Evolutionary conservation across 169 alveolate species (phyloP), one percentile per base, ranked within the genome.

Genomic region (Plasmodium sp.): DNA sequence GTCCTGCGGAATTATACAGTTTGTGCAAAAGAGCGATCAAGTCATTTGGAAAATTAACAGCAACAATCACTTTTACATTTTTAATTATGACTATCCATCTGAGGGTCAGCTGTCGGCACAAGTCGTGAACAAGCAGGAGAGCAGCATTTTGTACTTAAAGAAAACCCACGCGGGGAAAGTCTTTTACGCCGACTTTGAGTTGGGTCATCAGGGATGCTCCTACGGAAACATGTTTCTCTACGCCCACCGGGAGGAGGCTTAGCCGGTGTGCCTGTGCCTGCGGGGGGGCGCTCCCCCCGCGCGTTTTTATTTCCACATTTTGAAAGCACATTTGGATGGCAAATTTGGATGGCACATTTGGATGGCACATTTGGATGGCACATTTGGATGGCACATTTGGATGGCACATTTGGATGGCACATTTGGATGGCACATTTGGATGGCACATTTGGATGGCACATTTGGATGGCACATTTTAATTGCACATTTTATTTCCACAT

Each of bases 41-140:
- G 51, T 88, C 9, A 62, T 88, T 9, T 88, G 94, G 94, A 88
- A 88, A 81, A 88, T 80, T 34, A 88, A 48, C 36, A 54, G 22
- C 2, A 18, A 84, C 67, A 27, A 88, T 4, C 83, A 88, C 41
- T 80, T 80, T 34, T 88, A 88, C 51, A 71, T 88, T 62, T 88
- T 88, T 33, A 18, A 77, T 51, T 88, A 88, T 67, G 75, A 58
- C 5, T 88, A 54, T 45, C 91, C 94, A 34, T 39, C 14, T n/a
- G 31, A 54, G 34, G 94, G 90, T 6, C 12, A 36, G 41, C 5
- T 88, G 45, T 14, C 14, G 31, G 90, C 39, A 41, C 81, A 77
- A 39, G 33, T 88, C 27, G 72, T 31, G 39, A 88, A 88, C 82
- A 0, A 33, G 33, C 22, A 1, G 3, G 3, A 5, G 31, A 62